phyloP scores from a whole-genome alignment of 2,329 filamentous ascomycete genomes.

The Fusarium heterosporum region DNA sequence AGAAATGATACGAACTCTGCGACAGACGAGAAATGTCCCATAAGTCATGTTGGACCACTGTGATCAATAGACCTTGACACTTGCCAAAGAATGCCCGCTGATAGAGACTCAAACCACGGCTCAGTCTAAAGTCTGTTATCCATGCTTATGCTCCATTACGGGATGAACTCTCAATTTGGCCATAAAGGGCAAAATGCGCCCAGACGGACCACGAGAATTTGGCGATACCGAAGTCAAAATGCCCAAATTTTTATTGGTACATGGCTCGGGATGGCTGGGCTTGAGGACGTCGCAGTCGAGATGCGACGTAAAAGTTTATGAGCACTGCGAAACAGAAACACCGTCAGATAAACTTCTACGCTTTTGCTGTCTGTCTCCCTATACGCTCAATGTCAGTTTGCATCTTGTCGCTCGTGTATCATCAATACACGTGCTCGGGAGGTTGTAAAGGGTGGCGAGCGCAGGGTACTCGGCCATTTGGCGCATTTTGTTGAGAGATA shows the following conservation, averaged over 20 bases:
- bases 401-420: background rate
- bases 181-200: background rate
- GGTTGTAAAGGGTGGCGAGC: background rate
- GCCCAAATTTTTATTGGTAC: background rate
- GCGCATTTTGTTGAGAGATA: no score
- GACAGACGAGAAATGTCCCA: constrained; percentile 6
- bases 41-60: constrained; percentile 22
- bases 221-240: background rate
- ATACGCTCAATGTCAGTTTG: background rate
- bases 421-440: background rate
- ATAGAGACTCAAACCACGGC: constrained; percentile 45
- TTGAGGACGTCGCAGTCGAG: background rate
- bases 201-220: background rate
- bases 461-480: background rate
- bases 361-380: background rate
- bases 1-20: constrained; percentile 32
- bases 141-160: constrained; percentile 17
- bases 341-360: background rate
- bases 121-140: constrained; percentile 30
- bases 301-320: background rate
- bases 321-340: no score
- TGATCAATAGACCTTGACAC: constrained; percentile 28
- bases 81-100: constrained; percentile 47
- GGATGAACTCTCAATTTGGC: constrained; percentile 25
- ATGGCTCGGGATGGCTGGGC: background rate